Percentiles rank a stretch among this genome's conserved stretches.
These are phyloP conservation scores for Xylariaceae sp. DNA, from an alignment of 2,329 filamentous ascomycete species.

Conservation along the genomic window DNA sequence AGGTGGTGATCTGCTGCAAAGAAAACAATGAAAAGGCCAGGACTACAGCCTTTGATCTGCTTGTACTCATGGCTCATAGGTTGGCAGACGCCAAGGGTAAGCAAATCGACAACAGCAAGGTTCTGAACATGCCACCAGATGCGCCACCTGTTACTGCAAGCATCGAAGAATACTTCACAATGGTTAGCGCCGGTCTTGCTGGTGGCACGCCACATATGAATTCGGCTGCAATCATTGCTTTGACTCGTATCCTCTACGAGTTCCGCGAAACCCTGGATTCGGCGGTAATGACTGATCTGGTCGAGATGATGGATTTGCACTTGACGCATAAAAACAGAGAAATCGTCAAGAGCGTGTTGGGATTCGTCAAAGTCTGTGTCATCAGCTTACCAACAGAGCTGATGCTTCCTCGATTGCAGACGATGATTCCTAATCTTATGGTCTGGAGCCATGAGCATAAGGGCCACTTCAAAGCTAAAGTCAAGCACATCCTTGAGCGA, in stretches of 20 bases:
- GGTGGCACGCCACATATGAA: conserved; percentile 96
- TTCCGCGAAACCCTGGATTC: conserved; percentile 69
- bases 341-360: conserved; percentile 89
- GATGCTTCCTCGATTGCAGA: conserved; percentile 70
- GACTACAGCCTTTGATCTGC: conserved; percentile 81
- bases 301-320: conserved; percentile 94
- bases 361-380: conserved; percentile 94
- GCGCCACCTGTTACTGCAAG: conserved; percentile 73
- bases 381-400: conserved; percentile 77
- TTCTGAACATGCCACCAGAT: conserved; percentile 80
- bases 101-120: conserved; percentile 77
- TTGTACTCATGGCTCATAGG: conserved; percentile 82
- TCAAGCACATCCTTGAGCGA: conserved; percentile 95
- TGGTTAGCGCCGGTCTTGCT: conserved; percentile 93
- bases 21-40: conserved; percentile 95
- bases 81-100: conserved; percentile 65
- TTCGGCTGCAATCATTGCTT: conserved; percentile 89
- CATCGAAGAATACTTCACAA: conserved; percentile 94
- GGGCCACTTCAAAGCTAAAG: conserved; percentile 92
- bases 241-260: conserved; percentile 90
- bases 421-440: conserved; percentile 84
- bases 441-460: conserved; percentile 98
- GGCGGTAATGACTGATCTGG: conserved; percentile 73
- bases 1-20: conserved; percentile 95
- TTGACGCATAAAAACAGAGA: conserved; percentile 94